A percentile compares a stretch with the other conserved stretches of the same genome.
phyloP scores from a whole-genome alignment of 2,329 filamentous ascomycete species.

The Penicillium sp. region DNA sequence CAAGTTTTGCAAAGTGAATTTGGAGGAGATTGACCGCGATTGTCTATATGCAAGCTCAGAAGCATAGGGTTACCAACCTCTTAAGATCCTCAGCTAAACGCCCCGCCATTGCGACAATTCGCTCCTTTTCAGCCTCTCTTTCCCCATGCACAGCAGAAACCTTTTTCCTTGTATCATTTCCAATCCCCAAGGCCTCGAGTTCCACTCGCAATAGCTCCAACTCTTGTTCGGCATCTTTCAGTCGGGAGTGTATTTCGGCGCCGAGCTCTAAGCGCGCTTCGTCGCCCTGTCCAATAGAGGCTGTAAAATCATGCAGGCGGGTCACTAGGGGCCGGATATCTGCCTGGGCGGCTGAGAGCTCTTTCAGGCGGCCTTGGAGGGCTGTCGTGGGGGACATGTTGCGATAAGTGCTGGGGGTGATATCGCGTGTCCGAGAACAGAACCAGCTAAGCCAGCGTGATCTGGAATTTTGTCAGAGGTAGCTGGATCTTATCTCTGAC shows the following conservation, averaged over 20 bases:
- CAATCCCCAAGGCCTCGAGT: constrained; percentile 65
- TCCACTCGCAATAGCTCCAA: constrained; percentile 80
- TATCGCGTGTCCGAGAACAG: background rate
- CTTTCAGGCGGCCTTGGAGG: constrained; percentile 52
- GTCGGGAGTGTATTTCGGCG: constrained; percentile 74
- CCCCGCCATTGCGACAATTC: constrained; percentile 66
- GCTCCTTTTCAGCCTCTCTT: constrained; percentile 63
- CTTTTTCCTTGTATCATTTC: constrained; percentile 37
- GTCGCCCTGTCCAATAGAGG: constrained; percentile 64
- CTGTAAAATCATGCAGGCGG: constrained; percentile 61
- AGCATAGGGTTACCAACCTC: constrained; percentile 52
- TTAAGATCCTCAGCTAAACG: constrained; percentile 71
- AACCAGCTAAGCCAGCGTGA: background rate
- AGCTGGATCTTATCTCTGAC: no score
- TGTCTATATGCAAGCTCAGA: background rate
- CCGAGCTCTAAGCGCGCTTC: constrained; percentile 70
- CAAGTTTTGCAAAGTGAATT: background rate
- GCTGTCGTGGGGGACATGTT: constrained; percentile 41
- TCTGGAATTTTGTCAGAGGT: background rate
- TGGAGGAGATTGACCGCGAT: background rate
- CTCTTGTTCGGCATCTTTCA: constrained; percentile 80
- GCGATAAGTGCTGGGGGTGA: background rate
- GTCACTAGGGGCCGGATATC: constrained; percentile 57
- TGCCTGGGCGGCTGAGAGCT: constrained; percentile 57
- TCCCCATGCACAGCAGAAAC: constrained; percentile 45